Evolutionary conservation across 2,329 filamentous ascomycete species (phyloP), one percentile per base, ranked within the genome.

Genomic region (Botryotinia narcissicola): DNA sequence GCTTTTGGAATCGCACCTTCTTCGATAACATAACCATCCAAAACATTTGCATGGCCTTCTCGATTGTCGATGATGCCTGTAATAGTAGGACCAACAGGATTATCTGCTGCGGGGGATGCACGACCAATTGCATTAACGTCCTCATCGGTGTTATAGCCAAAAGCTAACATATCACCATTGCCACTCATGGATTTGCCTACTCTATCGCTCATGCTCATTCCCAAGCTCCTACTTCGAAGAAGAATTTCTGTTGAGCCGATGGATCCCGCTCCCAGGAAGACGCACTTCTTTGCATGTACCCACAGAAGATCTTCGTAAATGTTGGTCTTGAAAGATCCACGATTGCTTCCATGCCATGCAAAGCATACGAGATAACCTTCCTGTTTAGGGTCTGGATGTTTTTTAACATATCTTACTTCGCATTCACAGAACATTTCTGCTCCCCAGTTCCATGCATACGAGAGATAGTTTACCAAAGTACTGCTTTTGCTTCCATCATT

Each of bases 361-460:
- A 90, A 92, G 81, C 87, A 91, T 42, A 92, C 82, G 32, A 90
- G 83, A 79, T 91, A 92, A 1, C 90, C 90, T 22, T 86, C 85
- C 7, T 79, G 78, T 0, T 80, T 78, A 1, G 82, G 82, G 0
- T 80, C 79, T 1, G 83, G 83, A 60, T 85, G 84, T 79, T 89
- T 86, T 72, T 87, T 85, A 69, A 92, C 83, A 77, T 91, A 87
- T 62, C 88, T 84, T 2, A 92, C 90, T 79, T 92, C 89, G 74
- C 89, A 90, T 77, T 90, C 86, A 80, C 90, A 92, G 75, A 92
- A 92, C 81, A 92, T 88, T 78, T 92, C 90, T 20, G 90, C 89
- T 14, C 90, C 91, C 89, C 89, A 91, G 77, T 91, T 91, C 90
- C 90, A 92, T 2, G 91, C 90, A 80, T 92, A 90, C 12, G 88